phyloP scores from a whole-genome alignment of 106 monocot species.

The Platanthera guangdongensis region DNA sequence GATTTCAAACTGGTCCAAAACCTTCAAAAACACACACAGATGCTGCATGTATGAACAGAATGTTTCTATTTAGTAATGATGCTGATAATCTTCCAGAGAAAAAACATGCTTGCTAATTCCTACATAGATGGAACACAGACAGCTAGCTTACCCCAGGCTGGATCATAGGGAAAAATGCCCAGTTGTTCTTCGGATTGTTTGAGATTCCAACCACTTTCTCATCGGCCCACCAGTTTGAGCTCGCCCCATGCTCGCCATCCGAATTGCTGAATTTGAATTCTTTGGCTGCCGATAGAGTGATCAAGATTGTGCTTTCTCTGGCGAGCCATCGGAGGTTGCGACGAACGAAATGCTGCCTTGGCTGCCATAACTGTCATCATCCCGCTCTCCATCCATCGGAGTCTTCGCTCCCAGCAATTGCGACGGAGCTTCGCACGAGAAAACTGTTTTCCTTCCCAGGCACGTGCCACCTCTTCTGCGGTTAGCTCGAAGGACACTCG shows the following conservation, averaged over 20 bases:
- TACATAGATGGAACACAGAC: not conserved
- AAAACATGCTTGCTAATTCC: not conserved
- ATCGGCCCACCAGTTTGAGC: constrained; percentile 66
- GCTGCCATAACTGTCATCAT: constrained; percentile 4
- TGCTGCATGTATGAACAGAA: not conserved
- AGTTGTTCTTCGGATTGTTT: constrained; percentile 25
- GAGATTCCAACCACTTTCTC: constrained; percentile 28
- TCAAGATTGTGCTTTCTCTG: constrained; percentile 30
- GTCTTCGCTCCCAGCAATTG: not conserved
- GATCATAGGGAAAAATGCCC: constrained; percentile 59
- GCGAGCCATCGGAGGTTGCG: constrained; percentile 26
- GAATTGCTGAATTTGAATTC: constrained; percentile 73
- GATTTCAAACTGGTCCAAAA: not conserved
- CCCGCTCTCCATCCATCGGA: not conserved
- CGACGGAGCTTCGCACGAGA: constrained; percentile 7
- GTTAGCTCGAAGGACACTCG: constrained; percentile 66
- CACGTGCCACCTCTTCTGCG: constrained; percentile 48
- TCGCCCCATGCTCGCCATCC: constrained; percentile 23
- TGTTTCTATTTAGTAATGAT: not conserved
- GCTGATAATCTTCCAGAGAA: not conserved
- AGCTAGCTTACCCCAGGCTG: constrained; percentile 38
- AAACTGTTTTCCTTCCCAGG: constrained; percentile 29
- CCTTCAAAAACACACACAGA: not conserved
- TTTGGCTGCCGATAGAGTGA: constrained; percentile 20
- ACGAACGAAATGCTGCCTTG: constrained; percentile 15